phyloP scores from a whole-genome alignment of 2,329 filamentous ascomycete genomes.

The Epichloe uncinata region DNA sequence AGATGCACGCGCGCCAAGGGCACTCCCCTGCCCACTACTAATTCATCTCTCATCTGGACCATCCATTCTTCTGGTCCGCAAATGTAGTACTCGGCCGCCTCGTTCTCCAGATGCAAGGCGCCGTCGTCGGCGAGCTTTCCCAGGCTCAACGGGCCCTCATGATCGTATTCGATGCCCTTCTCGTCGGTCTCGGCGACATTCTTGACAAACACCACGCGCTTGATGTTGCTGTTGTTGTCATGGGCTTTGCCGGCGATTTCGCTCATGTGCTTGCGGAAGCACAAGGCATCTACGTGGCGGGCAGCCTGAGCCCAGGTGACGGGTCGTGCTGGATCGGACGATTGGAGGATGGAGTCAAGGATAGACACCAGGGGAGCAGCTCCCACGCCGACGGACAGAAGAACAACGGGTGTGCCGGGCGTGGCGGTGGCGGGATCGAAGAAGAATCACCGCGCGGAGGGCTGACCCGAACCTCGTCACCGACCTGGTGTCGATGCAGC shows the following conservation, averaged over 20 bases:
- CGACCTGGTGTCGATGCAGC: conserved; percentile 35
- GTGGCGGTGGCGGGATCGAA: conserved; percentile 33
- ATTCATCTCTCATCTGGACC: conserved; percentile 36
- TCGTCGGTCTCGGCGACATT: conserved; percentile 26
- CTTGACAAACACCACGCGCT: conserved; percentile 38
- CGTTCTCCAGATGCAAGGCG: conserved; percentile 38
- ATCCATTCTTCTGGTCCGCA: conserved; percentile 60
- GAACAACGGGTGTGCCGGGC: conserved; percentile 40
- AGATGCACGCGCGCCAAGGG: conserved; percentile 41
- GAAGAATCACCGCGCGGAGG: conserved; percentile 47
- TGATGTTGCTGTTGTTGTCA: conserved; percentile 10
- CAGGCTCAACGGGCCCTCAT: conserved; percentile 43
- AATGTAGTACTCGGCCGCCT: conserved; percentile 48
- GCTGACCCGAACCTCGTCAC: conserved; percentile 41
- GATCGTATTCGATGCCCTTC: conserved; percentile 41
- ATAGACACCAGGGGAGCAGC: conserved; percentile 55
- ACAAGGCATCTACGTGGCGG: conserved; percentile 33
- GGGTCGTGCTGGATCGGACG: conserved; percentile 22
- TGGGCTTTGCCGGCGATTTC: conserved; percentile 19
- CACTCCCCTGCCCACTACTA: conserved; percentile 40
- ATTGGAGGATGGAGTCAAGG: conserved; percentile 37
- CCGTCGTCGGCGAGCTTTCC: conserved; percentile 32
- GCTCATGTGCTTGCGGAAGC: conserved; percentile 40
- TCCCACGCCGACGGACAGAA: conserved; percentile 57
- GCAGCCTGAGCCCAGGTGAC: conserved; percentile 53